These are phyloP conservation scores for Trametes cinnabarina DNA, from an alignment of 768 basidiomycete species.

Conservation along the genomic window DNA sequence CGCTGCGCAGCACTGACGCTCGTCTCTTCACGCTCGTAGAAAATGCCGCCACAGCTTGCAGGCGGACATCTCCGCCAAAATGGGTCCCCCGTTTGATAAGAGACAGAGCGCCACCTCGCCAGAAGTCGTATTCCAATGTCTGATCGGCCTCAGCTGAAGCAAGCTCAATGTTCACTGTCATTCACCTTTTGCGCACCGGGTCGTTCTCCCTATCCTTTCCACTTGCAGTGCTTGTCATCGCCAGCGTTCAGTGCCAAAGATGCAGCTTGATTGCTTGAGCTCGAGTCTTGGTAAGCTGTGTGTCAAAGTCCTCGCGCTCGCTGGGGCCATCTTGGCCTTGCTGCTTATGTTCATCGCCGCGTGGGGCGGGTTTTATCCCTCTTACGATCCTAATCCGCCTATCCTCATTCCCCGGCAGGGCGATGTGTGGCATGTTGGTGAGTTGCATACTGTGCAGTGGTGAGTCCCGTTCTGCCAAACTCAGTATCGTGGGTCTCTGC, in stretches of 20 bases:
- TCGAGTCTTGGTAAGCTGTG: background rate
- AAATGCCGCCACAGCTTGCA: background rate
- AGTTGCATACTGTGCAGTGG: constrained; percentile 16
- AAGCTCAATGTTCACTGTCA: no score
- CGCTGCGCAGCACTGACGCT: background rate
- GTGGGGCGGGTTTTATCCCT: constrained; percentile 11
- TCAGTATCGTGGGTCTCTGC: no score
- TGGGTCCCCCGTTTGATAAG: background rate
- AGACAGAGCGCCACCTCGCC: constrained; percentile 1
- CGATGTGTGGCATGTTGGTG: constrained; percentile 16
- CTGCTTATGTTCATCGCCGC: constrained; percentile 7
- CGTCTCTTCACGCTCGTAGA: constrained; percentile 1
- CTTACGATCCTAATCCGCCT: background rate
- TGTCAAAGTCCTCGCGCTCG: background rate
- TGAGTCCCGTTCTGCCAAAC: no score
- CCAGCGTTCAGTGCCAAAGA: background rate
- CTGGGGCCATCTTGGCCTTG: background rate
- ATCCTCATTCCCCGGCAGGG: constrained; percentile 12
- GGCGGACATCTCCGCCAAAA: background rate
- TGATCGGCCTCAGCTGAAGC: no score
- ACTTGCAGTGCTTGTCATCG: no score
- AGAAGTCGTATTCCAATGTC: background rate
- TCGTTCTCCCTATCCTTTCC: no score
- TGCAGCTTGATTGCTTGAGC: background rate
- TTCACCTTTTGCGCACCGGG: no score